Percentiles rank a stretch among this genome's conserved stretches.
Evolutionary conservation across 163 green algal species (phyloP).

Genomic region (Volvox carteri): DNA sequence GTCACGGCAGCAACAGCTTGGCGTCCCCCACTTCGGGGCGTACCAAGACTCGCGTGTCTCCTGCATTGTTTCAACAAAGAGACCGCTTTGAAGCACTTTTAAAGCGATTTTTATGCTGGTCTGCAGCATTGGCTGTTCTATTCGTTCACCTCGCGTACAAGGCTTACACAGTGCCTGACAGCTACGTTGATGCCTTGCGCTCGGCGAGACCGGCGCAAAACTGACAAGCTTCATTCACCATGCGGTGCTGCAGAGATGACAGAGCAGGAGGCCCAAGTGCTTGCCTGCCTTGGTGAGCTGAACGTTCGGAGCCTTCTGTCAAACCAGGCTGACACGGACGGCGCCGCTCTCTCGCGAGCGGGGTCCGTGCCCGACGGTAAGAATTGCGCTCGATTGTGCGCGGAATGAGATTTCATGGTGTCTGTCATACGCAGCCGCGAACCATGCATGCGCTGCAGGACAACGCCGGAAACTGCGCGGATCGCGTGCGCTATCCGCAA

Average conservation of each 20-base stretch:
- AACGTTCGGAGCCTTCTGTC: not conserved
- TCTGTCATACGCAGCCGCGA: not conserved
- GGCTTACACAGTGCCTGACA: no score
- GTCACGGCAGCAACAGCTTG: constrained; percentile 21
- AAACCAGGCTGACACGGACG: constrained; percentile 1
- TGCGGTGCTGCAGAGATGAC: constrained; percentile 35
- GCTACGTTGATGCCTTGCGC: no score
- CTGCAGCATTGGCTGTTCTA: no score
- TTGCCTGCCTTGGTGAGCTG: constrained; percentile 19
- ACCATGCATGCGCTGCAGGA: not conserved
- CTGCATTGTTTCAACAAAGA: no score
- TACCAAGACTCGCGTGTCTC: not conserved
- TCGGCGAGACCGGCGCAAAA: no score
- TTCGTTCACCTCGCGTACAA: no score
- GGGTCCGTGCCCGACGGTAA: constrained; percentile 2
- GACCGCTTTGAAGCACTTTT: not conserved
- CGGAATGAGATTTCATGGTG: not conserved
- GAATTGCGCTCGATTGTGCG: not conserved
- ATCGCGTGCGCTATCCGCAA: constrained; percentile 13
- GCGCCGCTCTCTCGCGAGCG: not conserved
- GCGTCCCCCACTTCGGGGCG: not conserved
- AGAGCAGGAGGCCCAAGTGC: constrained; percentile 27
- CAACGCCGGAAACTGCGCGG: constrained; percentile 36
- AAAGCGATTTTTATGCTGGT: no score
- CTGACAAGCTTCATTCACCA: not conserved